Evolutionary conservation across 768 basidiomycete species (phyloP).

Genomic region (Mycena rebaudengoi): DNA sequence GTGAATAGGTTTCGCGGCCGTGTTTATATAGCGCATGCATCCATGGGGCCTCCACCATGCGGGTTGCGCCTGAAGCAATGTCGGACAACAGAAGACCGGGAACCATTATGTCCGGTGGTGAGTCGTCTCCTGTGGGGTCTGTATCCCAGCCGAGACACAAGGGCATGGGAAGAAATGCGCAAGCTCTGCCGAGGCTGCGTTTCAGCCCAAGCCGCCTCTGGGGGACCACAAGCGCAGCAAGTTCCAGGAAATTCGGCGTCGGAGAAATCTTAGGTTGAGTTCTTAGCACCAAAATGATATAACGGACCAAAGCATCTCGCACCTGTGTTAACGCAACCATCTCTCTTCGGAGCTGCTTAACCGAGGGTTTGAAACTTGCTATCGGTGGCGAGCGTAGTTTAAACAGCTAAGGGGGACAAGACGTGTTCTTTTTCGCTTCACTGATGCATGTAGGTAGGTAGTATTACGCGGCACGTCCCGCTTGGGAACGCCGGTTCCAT

Average conservation of each 20-base stretch:
- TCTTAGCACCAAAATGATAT: neutral
- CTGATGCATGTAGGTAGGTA: too few relatives aligned
- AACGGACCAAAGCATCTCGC: neutral
- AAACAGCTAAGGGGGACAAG: neutral
- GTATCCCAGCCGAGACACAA: conserved; percentile 4
- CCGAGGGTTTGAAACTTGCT: too few relatives aligned
- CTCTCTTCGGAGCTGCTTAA: neutral
- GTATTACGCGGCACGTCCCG: too few relatives aligned
- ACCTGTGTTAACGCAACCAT: neutral
- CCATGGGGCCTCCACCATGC: neutral
- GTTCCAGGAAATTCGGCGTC: neutral
- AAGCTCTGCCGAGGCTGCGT: neutral
- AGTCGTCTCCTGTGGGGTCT: neutral
- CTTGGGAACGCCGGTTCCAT: too few relatives aligned
- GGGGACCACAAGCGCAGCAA: neutral
- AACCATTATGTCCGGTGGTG: neutral
- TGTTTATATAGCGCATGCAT: neutral
- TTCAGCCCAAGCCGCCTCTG: neutral
- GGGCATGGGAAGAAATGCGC: conserved; percentile 1
- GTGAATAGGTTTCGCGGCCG: neutral
- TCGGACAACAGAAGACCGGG: neutral
- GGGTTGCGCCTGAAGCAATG: neutral
- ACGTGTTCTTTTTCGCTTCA: too few relatives aligned
- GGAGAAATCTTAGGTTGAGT: neutral
- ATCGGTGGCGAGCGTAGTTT: neutral